Evolutionary conservation across 306 rosid species (phyloP).

Genomic region (Glycyrrhiza uralensis): DNA sequence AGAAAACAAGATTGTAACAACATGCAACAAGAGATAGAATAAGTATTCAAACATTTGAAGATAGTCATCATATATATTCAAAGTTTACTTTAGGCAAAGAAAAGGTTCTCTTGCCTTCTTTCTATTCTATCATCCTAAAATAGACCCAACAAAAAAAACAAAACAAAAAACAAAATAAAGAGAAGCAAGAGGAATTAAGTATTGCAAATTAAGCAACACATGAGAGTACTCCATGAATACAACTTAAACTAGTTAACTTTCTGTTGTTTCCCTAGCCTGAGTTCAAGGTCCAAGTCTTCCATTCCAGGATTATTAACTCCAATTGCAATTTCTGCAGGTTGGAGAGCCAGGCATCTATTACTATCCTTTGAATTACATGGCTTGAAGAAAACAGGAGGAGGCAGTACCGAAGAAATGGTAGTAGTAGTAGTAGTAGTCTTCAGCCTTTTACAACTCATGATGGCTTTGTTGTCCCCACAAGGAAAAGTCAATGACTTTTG

Average conservation of each 20-base stretch:
- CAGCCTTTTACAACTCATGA: conserved; percentile 36
- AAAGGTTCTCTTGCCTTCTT: conserved; percentile 11
- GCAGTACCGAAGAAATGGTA: conserved; percentile 36
- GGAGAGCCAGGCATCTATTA: conserved; percentile 16
- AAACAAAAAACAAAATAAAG: neutral
- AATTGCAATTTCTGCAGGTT: conserved; percentile 28
- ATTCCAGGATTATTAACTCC: conserved; percentile 24
- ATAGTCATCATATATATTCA: conserved; percentile 19
- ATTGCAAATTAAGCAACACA: neutral
- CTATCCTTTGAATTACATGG: conserved; percentile 36
- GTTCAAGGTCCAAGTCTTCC: conserved; percentile 88
- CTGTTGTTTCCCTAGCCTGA: conserved; percentile 72
- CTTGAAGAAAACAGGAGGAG: conserved; percentile 28
- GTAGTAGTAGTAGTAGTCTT: conserved; percentile 21
- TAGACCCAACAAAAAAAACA: neutral
- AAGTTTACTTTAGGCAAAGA: conserved; percentile 8
- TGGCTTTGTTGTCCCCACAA: conserved; percentile 31
- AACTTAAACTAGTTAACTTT: conserved; percentile 24
- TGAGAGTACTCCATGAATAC: neutral
- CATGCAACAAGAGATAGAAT: conserved; percentile 11
- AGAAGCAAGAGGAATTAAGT: neutral
- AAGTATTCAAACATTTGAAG: conserved; percentile 13
- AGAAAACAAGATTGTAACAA: neutral
- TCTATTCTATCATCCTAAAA: neutral
- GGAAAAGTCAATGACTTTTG: conserved; percentile 27